Base-by-base conservation (phyloP, 2,329 filamentous ascomycete species). In the Geosmithia putterillii region DNA sequence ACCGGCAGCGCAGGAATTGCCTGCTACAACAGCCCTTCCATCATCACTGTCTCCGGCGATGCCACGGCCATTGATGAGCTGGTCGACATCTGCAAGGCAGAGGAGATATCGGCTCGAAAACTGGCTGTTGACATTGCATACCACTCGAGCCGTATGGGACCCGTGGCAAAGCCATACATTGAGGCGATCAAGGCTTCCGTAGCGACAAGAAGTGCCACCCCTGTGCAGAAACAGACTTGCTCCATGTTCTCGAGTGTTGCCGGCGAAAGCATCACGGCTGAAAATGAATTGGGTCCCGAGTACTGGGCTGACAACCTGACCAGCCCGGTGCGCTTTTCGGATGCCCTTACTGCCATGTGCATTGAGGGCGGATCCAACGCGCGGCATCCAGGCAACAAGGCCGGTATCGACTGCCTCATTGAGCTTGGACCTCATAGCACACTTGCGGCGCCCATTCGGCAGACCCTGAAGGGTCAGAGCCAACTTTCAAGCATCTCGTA, bases 1-100 rank as follows among this genome's bases (percentile, higher is more conserved):
- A 15, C 4, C 15, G 47, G 43, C 3, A 42, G n/a, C 5, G 45
- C 51, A 2, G 46, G 42, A 2, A 51, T 63, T 28, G 63, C 57
- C 8, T 70, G 69, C 49, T 61, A 65, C 47, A 74, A 74, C 56
- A 69, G 66, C 38, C 69, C 69, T 1, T 54, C 57, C 0, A 73
- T 62, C 42, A 51, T 68, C 9, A 73, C 70, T 0, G 56, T 73
- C 0, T 70, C 70, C 0, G 70, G 69, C 10, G 65, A 67, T 42
- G 58, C 61, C 1, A 50, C 55, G 2, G 54, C 56, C 18, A 6
- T 44, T 46, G 7, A 42, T 41, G 42, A 40, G 37, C 18, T 37
- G 20, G 2, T 34, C 45, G 2, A 32, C 6, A 34, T 7, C 2
- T 21, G 36, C 17, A 21, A 42, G 1, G n/a, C 44, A 15, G 12